Evolutionary conservation across 257 asterid species (phyloP), one percentile per base, ranked within the genome.

Genomic region (Nicotiana sylvestris): DNA sequence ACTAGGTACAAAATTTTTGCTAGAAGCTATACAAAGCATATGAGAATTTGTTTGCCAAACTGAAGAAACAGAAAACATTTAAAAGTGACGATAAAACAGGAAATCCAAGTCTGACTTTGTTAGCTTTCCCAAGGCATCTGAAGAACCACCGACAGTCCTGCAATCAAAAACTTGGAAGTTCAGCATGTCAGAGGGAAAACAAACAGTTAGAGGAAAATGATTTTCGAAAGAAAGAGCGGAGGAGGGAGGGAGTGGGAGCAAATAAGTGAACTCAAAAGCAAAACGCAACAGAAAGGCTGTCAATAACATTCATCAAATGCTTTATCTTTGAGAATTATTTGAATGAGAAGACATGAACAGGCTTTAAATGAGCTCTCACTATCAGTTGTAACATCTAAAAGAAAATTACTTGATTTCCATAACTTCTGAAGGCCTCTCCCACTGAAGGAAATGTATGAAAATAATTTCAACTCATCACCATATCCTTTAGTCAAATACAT

Each of bases 71-170:
- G 4, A 37, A 37, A 16, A 68, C 11, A 37, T 68, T 39, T 53
- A 37, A 68, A 68, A 18, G 18, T 37, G 17, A 1, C 1, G 30
- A 11, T 10, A 1, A 84, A 95, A 87, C 66, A 93, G 92, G 86
- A 89, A 92, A 77, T 72, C 87, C 87, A 94, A 39, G 87, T 94
- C 98, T 18, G 90, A 93, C 81, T 88, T 97, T 0, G 97, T 90
- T 17, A 95, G 87, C 83, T 92, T 95, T 18, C 95, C 94, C 18
- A 91, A 82, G 53, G 97, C 97, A 82, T 92, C 96, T 2, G 94
- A 81, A 79, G 89, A 90, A 78, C 99, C 98, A 82, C 97, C 98
- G 29, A 93, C 92, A 62, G 98, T 95, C 90, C 98, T 93, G 90
- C 81, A 85, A 66, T 32, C 16, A 9, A 8, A 65, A 65, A 65